Base-by-base conservation (phyloP, 768 basidiomycete species). In the Tephrocybe sp. region DNA sequence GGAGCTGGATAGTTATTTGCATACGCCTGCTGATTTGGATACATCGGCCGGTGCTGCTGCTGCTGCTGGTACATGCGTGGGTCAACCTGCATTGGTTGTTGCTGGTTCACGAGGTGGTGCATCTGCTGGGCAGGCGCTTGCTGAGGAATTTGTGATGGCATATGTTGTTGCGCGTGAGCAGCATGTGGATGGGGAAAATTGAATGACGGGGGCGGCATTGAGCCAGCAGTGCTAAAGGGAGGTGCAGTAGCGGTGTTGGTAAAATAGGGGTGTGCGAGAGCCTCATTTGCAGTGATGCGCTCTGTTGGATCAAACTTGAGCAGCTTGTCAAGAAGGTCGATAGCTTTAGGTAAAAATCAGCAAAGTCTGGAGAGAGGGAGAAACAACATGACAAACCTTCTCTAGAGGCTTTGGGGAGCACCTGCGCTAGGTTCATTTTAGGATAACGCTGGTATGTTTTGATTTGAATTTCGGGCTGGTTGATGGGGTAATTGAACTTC, bases 221-320 rank as follows among this genome's bases (percentile, higher is more conserved):
- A 73, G 36, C 82, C 78, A 25, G 78, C 57, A 40, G 73, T 63
- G 31, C 74, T 68, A 52, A 71, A 78, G 5, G 74, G 68, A 24
- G 66, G 62, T 23, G 68, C 63, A 37, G 73, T 71, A 29, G 71
- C 69, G 4, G 79, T 70, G 30, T 75, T 78, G 15, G 84, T 82
- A 68, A 97, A 97, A 68, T 97, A 97, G 0, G 92, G 90, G 60
- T 99, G 97, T 7, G 79, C 82, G 48, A 98, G 80, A 0, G 95
- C 94, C 38, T 97, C 90, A 9, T 86, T 84, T 21, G 95, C 95
- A 11, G 92, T 89, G 39, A 94, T 83, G 46, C 97, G 86, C 59
- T 92, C 88, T 23, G 85, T 77, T 1, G 97, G 97, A 62, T 98
- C 97, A 62, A 98, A 99, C 61, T 97, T 94, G 40, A 99, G 81